Evolutionary conservation across 192 early-diverging fungal species (phyloP), one percentile per base, ranked within the genome.

Genomic region (Glomus cerebriforme): DNA sequence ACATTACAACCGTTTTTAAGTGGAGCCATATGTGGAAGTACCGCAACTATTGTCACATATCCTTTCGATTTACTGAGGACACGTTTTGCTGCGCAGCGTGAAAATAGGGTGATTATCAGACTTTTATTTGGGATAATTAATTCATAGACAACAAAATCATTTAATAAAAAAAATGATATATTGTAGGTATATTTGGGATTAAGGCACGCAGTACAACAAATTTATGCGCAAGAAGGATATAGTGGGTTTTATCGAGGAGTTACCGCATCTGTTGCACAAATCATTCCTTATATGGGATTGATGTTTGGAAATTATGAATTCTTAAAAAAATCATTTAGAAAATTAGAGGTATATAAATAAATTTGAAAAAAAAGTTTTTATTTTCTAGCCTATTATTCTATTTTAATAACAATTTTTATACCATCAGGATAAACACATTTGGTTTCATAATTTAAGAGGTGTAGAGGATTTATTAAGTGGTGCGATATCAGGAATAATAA

Each of bases 31-130:
- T 92, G 95, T 12, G 97, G 95, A 22, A 87, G 85, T 35, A 79
- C 91, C 12, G 96, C 96, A 15, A 98, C 96, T 3, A 74, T 91
- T 0, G 79, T 82, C 0, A 97, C 97, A 47, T 99, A 97, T 87
- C 96, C 97, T n/a, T 92, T 99, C 73, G 97, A 99, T 88, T 88
- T 99, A 6, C 83, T 99, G 43, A 89, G 97, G 60, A 99, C 97
- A 2, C 88, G 96, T 27, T 99, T 99, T 87, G 94, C 96, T 4
- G 88, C 93, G 15, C 95, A 98, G 78, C 90, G 91, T 37, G 80
- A 87, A 45, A 59, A 80, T 10, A 88, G 87, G 82, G 86, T 85
- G 80, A 67, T 22, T 27, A 15, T 62, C 0, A 32, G 17, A 34
- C 15, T 43, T 17, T 34, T 10, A 19, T 22, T 43, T 24, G 32